Conservation (phyloP, 345 rosid species). For the Pistacia vera region DNA sequence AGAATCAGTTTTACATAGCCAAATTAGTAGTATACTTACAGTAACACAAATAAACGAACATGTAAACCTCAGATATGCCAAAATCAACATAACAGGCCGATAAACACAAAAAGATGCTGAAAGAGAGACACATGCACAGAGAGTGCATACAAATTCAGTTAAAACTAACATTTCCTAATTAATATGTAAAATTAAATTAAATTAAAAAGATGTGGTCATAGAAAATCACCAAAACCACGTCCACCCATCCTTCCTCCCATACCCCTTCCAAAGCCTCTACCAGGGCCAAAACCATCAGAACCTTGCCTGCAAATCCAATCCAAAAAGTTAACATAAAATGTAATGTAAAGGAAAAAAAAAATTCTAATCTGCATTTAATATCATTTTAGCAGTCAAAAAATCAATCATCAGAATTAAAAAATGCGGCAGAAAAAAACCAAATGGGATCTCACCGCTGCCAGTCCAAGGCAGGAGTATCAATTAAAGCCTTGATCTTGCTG, state of each 20-base stretch:
- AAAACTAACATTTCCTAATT: background rate
- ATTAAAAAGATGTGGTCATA: slow-evolving; percentile 11
- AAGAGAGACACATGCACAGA: background rate
- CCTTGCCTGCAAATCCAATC: slow-evolving; percentile 66
- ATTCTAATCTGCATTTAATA: background rate
- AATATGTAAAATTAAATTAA: background rate
- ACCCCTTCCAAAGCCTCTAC: slow-evolving; percentile 96
- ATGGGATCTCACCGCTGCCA: slow-evolving; percentile 87
- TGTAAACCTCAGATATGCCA: background rate
- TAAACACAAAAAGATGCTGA: background rate
- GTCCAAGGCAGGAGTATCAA: slow-evolving; percentile 94
- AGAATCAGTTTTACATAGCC: slow-evolving; percentile 21
- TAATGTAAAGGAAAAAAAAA: background rate
- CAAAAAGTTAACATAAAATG: slow-evolving; percentile 5
- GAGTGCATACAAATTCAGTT: background rate
- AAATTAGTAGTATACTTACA: background rate
- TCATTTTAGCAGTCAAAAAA: background rate
- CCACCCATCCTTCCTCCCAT: slow-evolving; percentile 90
- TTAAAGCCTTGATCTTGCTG: slow-evolving; percentile 85
- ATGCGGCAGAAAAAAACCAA: slow-evolving; percentile 1
- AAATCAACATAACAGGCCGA: background rate
- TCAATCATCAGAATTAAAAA: slow-evolving; percentile 8
- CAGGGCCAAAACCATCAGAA: slow-evolving; percentile 78
- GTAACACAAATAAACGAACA: background rate
- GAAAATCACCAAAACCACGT: slow-evolving; percentile 90